Conservation (phyloP, 108 stramenopile species). For the Pelagomonas calceolata region DNA sequence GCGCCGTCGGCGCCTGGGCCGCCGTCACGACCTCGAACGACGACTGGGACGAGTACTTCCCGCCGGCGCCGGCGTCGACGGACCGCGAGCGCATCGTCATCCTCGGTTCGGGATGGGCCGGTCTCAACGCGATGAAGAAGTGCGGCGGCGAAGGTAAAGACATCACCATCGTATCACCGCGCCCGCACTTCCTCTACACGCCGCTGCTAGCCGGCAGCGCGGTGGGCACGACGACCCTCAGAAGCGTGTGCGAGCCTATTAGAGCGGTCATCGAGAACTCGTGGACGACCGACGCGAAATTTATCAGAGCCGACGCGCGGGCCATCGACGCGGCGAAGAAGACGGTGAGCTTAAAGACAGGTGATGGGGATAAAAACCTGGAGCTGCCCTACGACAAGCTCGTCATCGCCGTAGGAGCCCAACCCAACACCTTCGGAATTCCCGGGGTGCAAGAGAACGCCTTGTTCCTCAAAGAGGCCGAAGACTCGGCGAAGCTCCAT, state of each 20-base stretch:
- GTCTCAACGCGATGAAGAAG: conserved; percentile 19
- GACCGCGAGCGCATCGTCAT: conserved; percentile 18
- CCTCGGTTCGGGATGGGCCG: conserved; percentile 26
- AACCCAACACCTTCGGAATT: conserved; percentile 61
- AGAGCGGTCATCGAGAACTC: conserved; percentile 33
- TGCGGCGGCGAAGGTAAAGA: conserved; percentile 12
- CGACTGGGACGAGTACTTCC: conserved; percentile 24
- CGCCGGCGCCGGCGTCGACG: neutral
- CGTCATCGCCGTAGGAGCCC: conserved; percentile 53
- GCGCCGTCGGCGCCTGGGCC: conserved; percentile 10
- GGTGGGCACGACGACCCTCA: conserved; percentile 53
- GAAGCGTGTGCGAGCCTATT: conserved; percentile 51
- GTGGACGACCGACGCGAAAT: conserved; percentile 20
- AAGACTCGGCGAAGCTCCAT: conserved; percentile 53
- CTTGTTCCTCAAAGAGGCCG: conserved; percentile 60
- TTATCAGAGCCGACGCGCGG: conserved; percentile 44
- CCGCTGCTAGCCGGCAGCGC: conserved; percentile 55
- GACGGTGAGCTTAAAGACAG: conserved; percentile 25
- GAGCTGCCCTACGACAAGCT: conserved; percentile 63
- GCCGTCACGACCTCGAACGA: conserved; percentile 20
- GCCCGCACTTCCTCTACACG: conserved; percentile 50
- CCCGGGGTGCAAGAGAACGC: conserved; percentile 45
- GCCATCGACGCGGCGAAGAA: conserved; percentile 36
- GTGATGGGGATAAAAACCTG: too few relatives aligned
- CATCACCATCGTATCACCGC: too few relatives aligned